Evolutionary conservation across 2,329 filamentous ascomycete species (phyloP).

Genomic region (Colletotrichum agaves): DNA sequence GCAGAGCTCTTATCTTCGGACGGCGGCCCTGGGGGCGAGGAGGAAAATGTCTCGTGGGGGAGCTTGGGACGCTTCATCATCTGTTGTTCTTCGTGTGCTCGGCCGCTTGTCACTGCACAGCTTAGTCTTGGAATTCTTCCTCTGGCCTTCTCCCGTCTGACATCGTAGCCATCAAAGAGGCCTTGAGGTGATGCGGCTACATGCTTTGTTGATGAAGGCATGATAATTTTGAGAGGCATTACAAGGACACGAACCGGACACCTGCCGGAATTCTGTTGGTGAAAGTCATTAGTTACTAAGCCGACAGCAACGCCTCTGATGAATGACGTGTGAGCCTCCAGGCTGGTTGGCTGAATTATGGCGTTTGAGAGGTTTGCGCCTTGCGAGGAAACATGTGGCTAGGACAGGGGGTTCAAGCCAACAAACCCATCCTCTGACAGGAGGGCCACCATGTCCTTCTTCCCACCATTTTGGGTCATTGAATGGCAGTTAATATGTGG

Average conservation of each 20-base stretch:
- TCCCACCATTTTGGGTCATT: no score
- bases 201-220: not conserved
- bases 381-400: no score
- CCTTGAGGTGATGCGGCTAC: not conserved
- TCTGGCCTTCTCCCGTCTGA: not conserved
- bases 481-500: no score
- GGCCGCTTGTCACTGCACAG: not conserved
- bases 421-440: no score
- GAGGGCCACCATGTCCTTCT: no score
- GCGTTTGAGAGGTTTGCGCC: no score
- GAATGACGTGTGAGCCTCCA: not conserved
- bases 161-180: not conserved
- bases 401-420: no score
- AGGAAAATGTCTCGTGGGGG: not conserved
- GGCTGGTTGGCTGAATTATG: not conserved
- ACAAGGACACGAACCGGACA: not conserved
- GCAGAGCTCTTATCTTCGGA: no score
- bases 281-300: not conserved
- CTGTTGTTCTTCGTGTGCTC: not conserved
- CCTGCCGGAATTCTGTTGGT: not conserved
- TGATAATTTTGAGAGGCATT: not conserved
- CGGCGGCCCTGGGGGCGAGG: no score
- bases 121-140: not conserved
- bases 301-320: not conserved
- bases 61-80: conserved; percentile 1